Conservation (phyloP, 805 yeast genomes). For the Candida khao-thaluensis region DNA sequence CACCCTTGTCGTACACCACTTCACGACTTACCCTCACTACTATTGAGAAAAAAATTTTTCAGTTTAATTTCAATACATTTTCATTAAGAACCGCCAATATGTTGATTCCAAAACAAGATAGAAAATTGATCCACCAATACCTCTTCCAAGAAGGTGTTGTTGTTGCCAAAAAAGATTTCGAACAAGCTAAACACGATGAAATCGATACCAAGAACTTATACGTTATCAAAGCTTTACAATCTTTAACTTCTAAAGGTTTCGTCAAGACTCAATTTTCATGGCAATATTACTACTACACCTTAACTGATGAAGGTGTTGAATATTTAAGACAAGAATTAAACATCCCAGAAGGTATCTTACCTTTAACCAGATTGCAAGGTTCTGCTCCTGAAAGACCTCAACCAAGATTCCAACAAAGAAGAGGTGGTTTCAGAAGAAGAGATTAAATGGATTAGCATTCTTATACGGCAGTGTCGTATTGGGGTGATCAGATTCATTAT, state of each 20-base stretch:
- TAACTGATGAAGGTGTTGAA: slow-evolving; percentile 99
- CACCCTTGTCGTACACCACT: not conserved
- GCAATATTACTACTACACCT: slow-evolving; percentile 99
- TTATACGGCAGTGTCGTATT: no score
- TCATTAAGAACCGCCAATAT: slow-evolving; percentile 42
- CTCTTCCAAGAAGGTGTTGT: slow-evolving; percentile 99
- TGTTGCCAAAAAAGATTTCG: slow-evolving; percentile 98
- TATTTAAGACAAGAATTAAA: slow-evolving; percentile 97
- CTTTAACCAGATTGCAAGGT: slow-evolving; percentile 95
- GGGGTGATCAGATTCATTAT: not conserved
- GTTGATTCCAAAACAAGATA: slow-evolving; percentile 99
- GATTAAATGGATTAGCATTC: slow-evolving; percentile 30
- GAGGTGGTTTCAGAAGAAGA: slow-evolving; percentile 62
- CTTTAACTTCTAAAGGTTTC: slow-evolving; percentile 97
- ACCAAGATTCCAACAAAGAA: slow-evolving; percentile 41
- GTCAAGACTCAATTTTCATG: slow-evolving; percentile 99
- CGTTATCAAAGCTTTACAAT: slow-evolving; percentile 98
- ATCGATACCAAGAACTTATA: slow-evolving; percentile 97
- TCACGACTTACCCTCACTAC: slow-evolving; percentile 4
- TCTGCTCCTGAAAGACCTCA: slow-evolving; percentile 81
- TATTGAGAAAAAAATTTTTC: slow-evolving; percentile 12
- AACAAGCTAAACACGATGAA: slow-evolving; percentile 97
- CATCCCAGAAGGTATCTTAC: slow-evolving; percentile 98
- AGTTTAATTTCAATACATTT: slow-evolving; percentile 12
- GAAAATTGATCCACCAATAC: slow-evolving; percentile 99